These are phyloP conservation scores for Penicillium bialowiezense DNA, from an alignment of 495 filamentous ascomycete genomes.

Conservation along the genomic window DNA sequence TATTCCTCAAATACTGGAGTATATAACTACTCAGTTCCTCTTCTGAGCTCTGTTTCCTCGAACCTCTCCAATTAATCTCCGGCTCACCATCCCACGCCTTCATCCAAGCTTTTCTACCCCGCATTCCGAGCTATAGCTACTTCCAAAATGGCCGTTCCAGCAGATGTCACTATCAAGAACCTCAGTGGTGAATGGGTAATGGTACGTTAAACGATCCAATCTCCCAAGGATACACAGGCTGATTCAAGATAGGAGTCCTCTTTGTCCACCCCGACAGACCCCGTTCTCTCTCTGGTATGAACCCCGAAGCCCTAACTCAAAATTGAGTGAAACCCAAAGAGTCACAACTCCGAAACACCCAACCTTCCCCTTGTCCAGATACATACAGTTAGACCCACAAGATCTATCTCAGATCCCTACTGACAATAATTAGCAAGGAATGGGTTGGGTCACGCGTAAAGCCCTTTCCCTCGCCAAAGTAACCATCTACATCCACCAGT, in stretches of 20 bases:
- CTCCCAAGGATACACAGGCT: neutral
- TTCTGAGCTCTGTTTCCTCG: neutral
- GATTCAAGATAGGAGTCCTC: conserved; percentile 65
- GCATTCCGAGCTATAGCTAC: conserved; percentile 12
- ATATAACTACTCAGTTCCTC: neutral
- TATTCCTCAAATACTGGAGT: neutral
- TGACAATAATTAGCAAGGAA: conserved; percentile 59
- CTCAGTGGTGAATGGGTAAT: conserved; percentile 76
- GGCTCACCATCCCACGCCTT: no score
- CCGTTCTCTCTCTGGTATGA: conserved; percentile 64
- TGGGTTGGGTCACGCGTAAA: conserved; percentile 81
- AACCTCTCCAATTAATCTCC: neutral
- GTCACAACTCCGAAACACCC: neutral
- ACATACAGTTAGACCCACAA: neutral
- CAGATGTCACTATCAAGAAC: conserved; percentile 65
- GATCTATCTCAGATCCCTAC: neutral
- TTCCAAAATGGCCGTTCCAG: conserved; percentile 77
- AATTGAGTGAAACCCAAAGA: neutral
- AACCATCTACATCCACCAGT: conserved; percentile 67
- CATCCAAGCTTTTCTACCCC: conserved; percentile 4
- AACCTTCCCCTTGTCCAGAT: neutral
- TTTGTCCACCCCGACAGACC: conserved; percentile 68
- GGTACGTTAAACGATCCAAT: conserved; percentile 47
- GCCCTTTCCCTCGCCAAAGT: conserved; percentile 68
- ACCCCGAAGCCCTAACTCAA: conserved; percentile 4